Evolutionary conservation across 306 rosid species (phyloP), one percentile per base, ranked within the genome.

Genomic region (Cicer arietinum): DNA sequence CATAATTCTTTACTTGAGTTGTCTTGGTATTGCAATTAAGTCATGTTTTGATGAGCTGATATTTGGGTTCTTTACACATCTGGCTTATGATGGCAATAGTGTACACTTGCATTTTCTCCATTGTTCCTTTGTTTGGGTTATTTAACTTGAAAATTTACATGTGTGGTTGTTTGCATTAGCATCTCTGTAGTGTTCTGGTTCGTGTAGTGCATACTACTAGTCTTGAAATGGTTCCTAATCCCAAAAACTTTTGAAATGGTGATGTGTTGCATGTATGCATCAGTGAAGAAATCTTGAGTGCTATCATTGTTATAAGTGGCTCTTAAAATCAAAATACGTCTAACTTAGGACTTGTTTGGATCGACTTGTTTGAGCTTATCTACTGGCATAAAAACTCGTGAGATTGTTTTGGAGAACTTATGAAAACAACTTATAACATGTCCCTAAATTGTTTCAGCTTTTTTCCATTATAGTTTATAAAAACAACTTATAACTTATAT

Each of bases 241-340:
- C 67, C 5, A 7, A 73, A 20, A 62, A 62, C 39, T 37, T 76
- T 25, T 40, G 10, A 4, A 13, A 8, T 60, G 66, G 73, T 16
- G 61, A 57, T 71, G 30, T 66, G 45, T 51, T 37, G 20, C 45
- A 18, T 60, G 35, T 59, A 44, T 75, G 57, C 64, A 52, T 67
- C 37, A 46, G 40, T 80, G 39, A 18, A 51, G 79, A 71, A 50
- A 47, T 60, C 43, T 66, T 54, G 16, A 7, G 40, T 70, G 63
- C 67, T 65, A 37, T 71, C 69, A n/a, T n/a, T 37, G 37, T 76
- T 71, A 63, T 48, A 83, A 57, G 67, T n/a, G 44, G 50, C 69
- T 58, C 78, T 60, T 59, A 25, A 45, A 45, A 48, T 67, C 0
- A 18, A 45, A 70, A 40, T 54, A 47, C 25, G 63, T 50, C 52